Percentiles rank a stretch among this genome's conserved stretches.
Evolutionary conservation across 75 land plant genomes (phyloP).

Genomic region (Cunninghamia lanceolata): DNA sequence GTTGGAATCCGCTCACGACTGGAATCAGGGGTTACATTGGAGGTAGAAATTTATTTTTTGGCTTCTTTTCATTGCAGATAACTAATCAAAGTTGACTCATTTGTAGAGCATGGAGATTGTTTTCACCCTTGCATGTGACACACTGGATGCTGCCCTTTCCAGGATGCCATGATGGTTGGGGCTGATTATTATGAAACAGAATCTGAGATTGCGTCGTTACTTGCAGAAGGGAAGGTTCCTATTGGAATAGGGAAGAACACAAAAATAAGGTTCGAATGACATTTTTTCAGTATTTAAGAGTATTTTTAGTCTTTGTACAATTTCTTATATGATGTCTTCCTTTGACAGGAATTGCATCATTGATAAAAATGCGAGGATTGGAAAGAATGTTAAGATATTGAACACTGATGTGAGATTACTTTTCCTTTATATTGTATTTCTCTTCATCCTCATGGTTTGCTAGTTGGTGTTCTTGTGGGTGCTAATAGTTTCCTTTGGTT

Average conservation of each 20-base stretch:
- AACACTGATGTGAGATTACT: slow-evolving; percentile 73
- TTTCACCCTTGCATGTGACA: not conserved
- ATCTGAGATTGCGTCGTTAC: slow-evolving; percentile 63
- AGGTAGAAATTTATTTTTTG: slow-evolving; percentile 35
- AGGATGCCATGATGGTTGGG: slow-evolving; percentile 94
- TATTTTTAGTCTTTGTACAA: not conserved
- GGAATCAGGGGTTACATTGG: slow-evolving; percentile 59
- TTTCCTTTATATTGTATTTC: not conserved
- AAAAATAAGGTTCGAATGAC: slow-evolving; percentile 56
- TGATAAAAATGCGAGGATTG: slow-evolving; percentile 98
- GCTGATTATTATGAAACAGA: slow-evolving; percentile 89
- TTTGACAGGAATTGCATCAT: slow-evolving; percentile 78
- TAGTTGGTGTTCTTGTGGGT: not conserved
- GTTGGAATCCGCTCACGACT: slow-evolving; percentile 68
- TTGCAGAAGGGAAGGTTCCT: slow-evolving; percentile 79
- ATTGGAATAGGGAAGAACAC: slow-evolving; percentile 84
- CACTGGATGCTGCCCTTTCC: slow-evolving; percentile 8
- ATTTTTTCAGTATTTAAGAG: not conserved
- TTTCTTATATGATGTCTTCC: not conserved
- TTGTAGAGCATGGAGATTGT: not conserved
- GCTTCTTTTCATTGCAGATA: not conserved
- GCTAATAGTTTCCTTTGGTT: not conserved
- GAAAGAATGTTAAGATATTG: slow-evolving; percentile 65
- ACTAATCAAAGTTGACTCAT: not conserved
- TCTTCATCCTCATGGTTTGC: not conserved